These are phyloP conservation scores for Ashbya aceris DNA, from an alignment of 1,139 yeast genomes.

Conservation along the genomic window DNA sequence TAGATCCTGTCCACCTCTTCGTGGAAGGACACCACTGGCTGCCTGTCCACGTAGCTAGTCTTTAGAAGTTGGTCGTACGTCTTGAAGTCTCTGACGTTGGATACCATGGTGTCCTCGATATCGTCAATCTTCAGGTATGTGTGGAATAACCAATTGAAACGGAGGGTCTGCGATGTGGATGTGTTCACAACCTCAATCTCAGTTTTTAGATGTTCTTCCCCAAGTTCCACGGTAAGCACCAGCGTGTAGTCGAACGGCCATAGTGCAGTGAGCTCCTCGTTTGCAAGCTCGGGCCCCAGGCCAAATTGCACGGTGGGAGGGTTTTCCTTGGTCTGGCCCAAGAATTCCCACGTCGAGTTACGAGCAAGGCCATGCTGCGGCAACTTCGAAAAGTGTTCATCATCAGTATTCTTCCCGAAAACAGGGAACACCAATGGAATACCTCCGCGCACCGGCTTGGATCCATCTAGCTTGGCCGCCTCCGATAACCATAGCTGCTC, in stretches of 20 bases:
- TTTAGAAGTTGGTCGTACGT: constrained; percentile 68
- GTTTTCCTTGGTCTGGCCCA: constrained; percentile 61
- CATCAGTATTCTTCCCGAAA: constrained; percentile 64
- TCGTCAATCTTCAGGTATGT: constrained; percentile 75
- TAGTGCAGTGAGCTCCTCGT: constrained; percentile 41
- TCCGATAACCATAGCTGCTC: constrained; percentile 69
- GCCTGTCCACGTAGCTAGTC: constrained; percentile 56
- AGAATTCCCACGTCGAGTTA: constrained; percentile 79
- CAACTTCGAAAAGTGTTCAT: constrained; percentile 34
- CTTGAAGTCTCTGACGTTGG: constrained; percentile 61
- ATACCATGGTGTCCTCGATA: constrained; percentile 65
- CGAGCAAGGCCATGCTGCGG: constrained; percentile 98
- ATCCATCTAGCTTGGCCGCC: constrained; percentile 79
- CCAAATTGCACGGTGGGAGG: constrained; percentile 82
- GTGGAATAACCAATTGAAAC: constrained; percentile 92
- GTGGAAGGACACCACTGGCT: constrained; percentile 62
- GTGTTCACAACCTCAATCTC: constrained; percentile 67
- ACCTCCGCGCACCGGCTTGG: constrained; percentile 94
- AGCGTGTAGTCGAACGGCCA: constrained; percentile 74
- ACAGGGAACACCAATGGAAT: constrained; percentile 94
- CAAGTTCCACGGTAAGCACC: constrained; percentile 56
- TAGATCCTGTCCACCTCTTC: constrained; percentile 84
- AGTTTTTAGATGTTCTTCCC: constrained; percentile 48
- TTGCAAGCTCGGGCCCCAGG: constrained; percentile 73
- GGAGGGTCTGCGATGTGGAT: constrained; percentile 46